A percentile compares a stretch with the other conserved stretches of the same genome.
Conservation (phyloP, 345 rosid species). For the Hypericum androsaemum region DNA sequence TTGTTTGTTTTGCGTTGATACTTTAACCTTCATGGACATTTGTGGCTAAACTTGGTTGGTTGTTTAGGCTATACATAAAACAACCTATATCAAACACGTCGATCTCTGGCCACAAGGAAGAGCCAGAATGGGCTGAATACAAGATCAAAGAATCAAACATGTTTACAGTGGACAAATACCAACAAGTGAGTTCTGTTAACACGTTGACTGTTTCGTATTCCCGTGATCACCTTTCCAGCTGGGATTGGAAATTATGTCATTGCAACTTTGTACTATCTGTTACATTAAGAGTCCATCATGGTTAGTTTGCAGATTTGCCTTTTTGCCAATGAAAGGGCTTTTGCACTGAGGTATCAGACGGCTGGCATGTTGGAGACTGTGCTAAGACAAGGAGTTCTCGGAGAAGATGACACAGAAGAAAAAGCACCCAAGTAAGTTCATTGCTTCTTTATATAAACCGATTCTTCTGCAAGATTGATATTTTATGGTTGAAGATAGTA, state of each 20-base stretch:
- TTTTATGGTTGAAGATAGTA: not conserved
- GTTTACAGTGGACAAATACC: conserved; percentile 88
- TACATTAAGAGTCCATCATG: conserved; percentile 37
- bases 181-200: conserved; percentile 50
- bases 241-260: not conserved
- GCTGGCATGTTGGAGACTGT: conserved; percentile 86
- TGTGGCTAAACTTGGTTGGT: conserved; percentile 1
- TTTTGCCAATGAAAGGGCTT: conserved; percentile 74
- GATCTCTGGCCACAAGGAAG: conserved; percentile 42
- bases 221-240: conserved; percentile 1
- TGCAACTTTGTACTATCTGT: conserved; percentile 6
- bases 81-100: conserved; percentile 52
- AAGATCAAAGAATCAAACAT: conserved; percentile 86
- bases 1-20: not conserved
- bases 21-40: not conserved
- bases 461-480: not conserved
- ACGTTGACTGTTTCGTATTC: conserved; percentile 6
- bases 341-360: conserved; percentile 70
- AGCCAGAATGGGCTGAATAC: conserved; percentile 84
- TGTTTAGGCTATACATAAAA: conserved; percentile 65
- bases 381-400: conserved; percentile 80
- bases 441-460: not conserved
- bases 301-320: conserved; percentile 87
- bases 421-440: conserved; percentile 67
- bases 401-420: conserved; percentile 95